Evolutionary conservation across 1,284 basidiomycete species (phyloP).

Genomic region (Boletus sp.): DNA sequence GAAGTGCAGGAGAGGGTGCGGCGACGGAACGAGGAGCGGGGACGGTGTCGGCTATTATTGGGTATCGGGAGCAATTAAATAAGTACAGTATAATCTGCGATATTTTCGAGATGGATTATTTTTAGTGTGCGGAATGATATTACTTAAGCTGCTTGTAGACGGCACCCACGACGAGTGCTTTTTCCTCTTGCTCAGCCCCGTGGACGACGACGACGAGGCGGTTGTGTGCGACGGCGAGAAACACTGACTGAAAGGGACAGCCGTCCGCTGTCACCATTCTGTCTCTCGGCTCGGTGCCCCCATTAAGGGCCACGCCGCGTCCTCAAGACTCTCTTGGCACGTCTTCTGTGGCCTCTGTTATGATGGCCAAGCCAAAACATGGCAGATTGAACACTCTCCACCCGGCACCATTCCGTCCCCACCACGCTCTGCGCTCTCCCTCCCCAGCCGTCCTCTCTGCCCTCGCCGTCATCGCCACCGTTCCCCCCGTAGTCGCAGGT

Average conservation of each 20-base stretch:
- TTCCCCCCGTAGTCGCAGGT: constrained; percentile 42
- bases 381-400: constrained; percentile 1
- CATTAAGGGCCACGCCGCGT: constrained; percentile 31
- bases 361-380: constrained; percentile 36
- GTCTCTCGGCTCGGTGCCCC: constrained; percentile 13
- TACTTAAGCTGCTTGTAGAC: constrained; percentile 28
- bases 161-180: constrained; percentile 7
- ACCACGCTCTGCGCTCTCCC: constrained; percentile 22
- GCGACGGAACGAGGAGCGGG: constrained; percentile 50
- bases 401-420: neutral
- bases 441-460: constrained; percentile 50
- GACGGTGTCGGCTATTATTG: constrained; percentile 35
- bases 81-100: no score
- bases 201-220: neutral
- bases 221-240: neutral
- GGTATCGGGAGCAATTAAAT: neutral
- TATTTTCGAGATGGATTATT: constrained; percentile 13
- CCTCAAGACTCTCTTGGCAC: constrained; percentile 38
- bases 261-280: neutral
- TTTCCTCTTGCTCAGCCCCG: constrained; percentile 3
- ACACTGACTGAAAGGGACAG: neutral
- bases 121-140: constrained; percentile 14
- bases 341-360: constrained; percentile 29
- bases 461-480: constrained; percentile 51
- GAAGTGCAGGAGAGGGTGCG: constrained; percentile 43